Evolutionary conservation across 371 early-diverging fungal species (phyloP).

Genomic region (Rhizopus delemar): DNA sequence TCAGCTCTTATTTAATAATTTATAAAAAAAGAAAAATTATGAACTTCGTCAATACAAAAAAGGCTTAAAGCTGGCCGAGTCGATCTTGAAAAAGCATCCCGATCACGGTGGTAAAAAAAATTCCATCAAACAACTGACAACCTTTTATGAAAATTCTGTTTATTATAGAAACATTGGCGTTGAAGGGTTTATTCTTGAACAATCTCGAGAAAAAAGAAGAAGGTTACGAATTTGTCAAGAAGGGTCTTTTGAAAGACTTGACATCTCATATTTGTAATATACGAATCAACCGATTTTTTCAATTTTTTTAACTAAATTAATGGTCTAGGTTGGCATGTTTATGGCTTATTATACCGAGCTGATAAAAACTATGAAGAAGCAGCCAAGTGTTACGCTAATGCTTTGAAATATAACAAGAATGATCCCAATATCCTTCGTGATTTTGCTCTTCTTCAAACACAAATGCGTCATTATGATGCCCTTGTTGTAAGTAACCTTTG

Average conservation of each 20-base stretch:
- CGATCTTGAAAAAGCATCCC: constrained; percentile 90
- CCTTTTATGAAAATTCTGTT: background rate
- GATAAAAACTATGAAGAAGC: constrained; percentile 96
- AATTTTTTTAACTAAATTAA: background rate
- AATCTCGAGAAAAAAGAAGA: constrained; percentile 91
- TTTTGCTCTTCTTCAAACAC: constrained; percentile 83
- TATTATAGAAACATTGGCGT: constrained; percentile 84
- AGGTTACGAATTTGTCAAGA: constrained; percentile 85
- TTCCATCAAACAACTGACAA: no score
- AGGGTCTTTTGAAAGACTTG: constrained; percentile 79
- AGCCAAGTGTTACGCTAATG: constrained; percentile 86
- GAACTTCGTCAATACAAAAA: constrained; percentile 95
- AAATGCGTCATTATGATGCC: constrained; percentile 85
- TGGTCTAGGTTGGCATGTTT: constrained; percentile 91
- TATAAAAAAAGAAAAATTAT: constrained; percentile 78
- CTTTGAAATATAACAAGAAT: constrained; percentile 88
- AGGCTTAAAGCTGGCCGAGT: constrained; percentile 88
- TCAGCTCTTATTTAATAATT: background rate
- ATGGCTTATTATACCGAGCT: constrained; percentile 85
- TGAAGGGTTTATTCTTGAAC: constrained; percentile 92
- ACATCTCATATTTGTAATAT: constrained; percentile 83
- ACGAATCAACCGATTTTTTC: background rate
- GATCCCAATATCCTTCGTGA: constrained; percentile 92
- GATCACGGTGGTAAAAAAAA: constrained; percentile 83
- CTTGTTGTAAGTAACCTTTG: constrained; percentile 58